Percentiles rank a stretch among this genome's conserved stretches.
These are phyloP conservation scores for Chytriomyces sp. DNA, from an alignment of 192 early-diverging fungal species.

Conservation along the genomic window DNA sequence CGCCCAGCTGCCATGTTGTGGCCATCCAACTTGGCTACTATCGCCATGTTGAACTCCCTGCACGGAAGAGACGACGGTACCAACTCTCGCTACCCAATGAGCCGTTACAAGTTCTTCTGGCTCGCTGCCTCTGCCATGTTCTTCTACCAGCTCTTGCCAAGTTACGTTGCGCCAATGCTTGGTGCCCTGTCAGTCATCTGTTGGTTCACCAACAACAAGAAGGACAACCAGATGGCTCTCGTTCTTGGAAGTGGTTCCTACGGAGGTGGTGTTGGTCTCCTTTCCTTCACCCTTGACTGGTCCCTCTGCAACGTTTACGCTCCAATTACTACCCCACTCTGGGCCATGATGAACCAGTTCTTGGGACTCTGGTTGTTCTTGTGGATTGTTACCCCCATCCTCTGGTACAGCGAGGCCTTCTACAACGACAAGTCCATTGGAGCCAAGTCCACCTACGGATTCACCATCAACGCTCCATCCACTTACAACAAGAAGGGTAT, in stretches of 20 bases:
- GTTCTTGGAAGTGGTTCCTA: too few relatives aligned
- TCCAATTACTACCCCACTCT: slow-evolving; percentile 77
- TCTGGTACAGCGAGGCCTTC: background rate
- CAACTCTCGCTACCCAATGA: background rate
- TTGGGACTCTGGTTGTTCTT: slow-evolving; percentile 72
- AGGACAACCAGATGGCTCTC: too few relatives aligned
- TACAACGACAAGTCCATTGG: too few relatives aligned
- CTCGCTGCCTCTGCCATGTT: background rate
- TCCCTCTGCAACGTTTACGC: slow-evolving; percentile 57
- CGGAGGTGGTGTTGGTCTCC: background rate
- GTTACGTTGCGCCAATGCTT: slow-evolving; percentile 70
- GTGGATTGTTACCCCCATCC: slow-evolving; percentile 70
- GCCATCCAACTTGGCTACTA: slow-evolving; percentile 67
- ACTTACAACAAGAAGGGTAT: slow-evolving; percentile 29
- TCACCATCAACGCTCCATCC: slow-evolving; percentile 29
- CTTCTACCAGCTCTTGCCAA: slow-evolving; percentile 68
- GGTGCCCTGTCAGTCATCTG: slow-evolving; percentile 51
- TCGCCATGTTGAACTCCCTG: slow-evolving; percentile 79
- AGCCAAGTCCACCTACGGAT: slow-evolving; percentile 9
- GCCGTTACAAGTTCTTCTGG: slow-evolving; percentile 1
- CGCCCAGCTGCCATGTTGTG: slow-evolving; percentile 84
- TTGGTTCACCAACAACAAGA: background rate
- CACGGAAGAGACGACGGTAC: slow-evolving; percentile 51
- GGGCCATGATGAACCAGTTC: slow-evolving; percentile 70
- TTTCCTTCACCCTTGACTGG: slow-evolving; percentile 50